Base-by-base conservation (phyloP, 306 rosid species). In the Albizia julibrissin region DNA sequence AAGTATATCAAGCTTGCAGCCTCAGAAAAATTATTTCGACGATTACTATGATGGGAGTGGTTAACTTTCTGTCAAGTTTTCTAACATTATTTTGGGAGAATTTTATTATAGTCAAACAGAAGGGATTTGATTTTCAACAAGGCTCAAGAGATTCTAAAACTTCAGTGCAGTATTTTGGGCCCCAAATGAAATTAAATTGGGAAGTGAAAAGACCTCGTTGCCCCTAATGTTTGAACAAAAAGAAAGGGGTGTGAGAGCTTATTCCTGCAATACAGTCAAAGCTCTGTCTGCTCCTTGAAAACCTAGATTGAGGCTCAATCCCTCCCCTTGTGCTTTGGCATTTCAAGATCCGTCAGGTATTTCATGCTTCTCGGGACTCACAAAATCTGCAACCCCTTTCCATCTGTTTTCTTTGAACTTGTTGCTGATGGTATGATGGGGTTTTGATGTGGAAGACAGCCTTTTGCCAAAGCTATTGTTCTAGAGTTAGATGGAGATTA, bases 401-500 rank as follows among this genome's bases (percentile, higher is more conserved):
- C 54, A 1, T 73, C 62, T 16, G 22, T 40, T 31, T 15, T 27
- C 10, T 72, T 47, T 0, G 0, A 18, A 49, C 54, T 18, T 19
- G 7, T 10, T 49, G 27, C 11, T 73, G 39, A 3, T 47, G 3
- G 26, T 47, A 27, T 47, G 18, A 6, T 10, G 8, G 31, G 43
- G 5, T 13, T 47, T 49, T 49, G 4, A 54, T 24, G 71, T 40
- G 11, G 16, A 29, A 29, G 31, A 40, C 6, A 37, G 40, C 40
- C 40, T 37, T 37, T 37, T 88, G 89, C 76, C 74, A 88, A 75
- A 73, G 75, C 78, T 75, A 81, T 69, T 84, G 75, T 59, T 83
- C 87, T 24, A 76, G 85, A 73, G 81, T 89, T 69, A 85, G 86
- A 84, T 89, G 88, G 93, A 91, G 86, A 87, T 89, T 90, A 90